A percentile compares a stretch with the other conserved stretches of the same genome.
Conservation (phyloP, 441 rosid species). For the Gossypium lobatum region DNA sequence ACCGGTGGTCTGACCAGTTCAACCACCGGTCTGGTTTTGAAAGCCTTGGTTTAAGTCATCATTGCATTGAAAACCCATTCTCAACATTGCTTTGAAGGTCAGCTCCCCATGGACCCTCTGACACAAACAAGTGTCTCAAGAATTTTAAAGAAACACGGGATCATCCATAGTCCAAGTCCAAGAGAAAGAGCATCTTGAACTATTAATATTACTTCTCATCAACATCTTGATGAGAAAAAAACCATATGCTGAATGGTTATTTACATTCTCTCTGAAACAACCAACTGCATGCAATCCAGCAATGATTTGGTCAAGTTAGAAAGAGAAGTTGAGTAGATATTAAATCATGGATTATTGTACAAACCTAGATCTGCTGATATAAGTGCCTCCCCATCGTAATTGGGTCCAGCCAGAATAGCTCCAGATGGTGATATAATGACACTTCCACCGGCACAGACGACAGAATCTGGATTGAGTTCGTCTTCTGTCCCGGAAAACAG, state of each 20-base stretch:
- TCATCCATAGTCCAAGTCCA: background rate
- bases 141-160: background rate
- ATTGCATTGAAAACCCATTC: background rate
- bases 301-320: background rate
- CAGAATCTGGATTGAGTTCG: constrained; percentile 59
- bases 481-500: constrained; percentile 57
- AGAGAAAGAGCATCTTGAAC: background rate
- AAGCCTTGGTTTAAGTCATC: too few relatives aligned
- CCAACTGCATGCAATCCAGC: background rate
- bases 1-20: too few relatives aligned
- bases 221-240: background rate
- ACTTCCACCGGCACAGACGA: constrained; percentile 89
- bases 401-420: constrained; percentile 79
- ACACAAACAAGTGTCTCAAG: background rate
- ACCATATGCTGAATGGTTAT: background rate
- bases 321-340: background rate
- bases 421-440: constrained; percentile 86
- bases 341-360: background rate
- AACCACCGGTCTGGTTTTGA: too few relatives aligned
- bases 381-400: constrained; percentile 74
- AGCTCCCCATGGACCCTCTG: background rate
- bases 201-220: background rate
- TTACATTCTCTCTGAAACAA: background rate
- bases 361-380: constrained; percentile 84
- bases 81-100: background rate